Conservation (phyloP, 1,284 basidiomycete genomes). For the Ustilago xerochloae region DNA sequence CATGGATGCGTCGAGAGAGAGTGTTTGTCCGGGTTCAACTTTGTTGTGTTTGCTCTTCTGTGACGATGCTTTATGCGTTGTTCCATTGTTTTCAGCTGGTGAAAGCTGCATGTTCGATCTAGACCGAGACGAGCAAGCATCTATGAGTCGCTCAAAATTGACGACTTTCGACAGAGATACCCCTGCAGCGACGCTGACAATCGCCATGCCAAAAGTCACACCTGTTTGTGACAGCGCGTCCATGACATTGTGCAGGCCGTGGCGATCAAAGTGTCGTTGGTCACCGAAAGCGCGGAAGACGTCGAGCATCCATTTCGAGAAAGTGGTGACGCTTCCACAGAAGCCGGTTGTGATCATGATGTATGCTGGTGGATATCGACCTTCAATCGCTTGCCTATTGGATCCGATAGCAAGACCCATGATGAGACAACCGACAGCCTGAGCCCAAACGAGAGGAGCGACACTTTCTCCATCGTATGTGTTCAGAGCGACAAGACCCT, state of each 20-base stretch:
- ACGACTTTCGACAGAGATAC: conserved; percentile 32
- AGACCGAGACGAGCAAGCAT: background rate
- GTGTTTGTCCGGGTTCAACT: conserved; percentile 2
- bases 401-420: conserved; percentile 74
- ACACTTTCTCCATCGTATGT: conserved; percentile 81
- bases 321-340: conserved; percentile 95
- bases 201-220: conserved; percentile 56
- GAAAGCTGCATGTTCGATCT: background rate
- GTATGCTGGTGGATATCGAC: conserved; percentile 74
- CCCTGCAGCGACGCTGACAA: conserved; percentile 52
- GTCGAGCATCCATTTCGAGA: conserved; percentile 93
- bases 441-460: conserved; percentile 86
- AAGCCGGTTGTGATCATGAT: conserved; percentile 91
- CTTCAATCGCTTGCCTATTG: conserved; percentile 49
- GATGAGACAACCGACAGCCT: conserved; percentile 87
- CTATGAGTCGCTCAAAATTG: conserved; percentile 7
- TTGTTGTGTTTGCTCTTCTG: background rate
- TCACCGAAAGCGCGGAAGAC: conserved; percentile 89
- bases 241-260: conserved; percentile 78
- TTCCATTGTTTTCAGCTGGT: background rate
- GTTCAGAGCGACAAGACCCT: conserved; percentile 68
- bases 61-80: background rate
- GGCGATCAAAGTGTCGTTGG: conserved; percentile 73
- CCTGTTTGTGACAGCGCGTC: conserved; percentile 63
- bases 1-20: conserved; percentile 22